Evolutionary conservation across 306 rosid species (phyloP), one percentile per base, ranked within the genome.

Genomic region (Ceratonia siliqua): DNA sequence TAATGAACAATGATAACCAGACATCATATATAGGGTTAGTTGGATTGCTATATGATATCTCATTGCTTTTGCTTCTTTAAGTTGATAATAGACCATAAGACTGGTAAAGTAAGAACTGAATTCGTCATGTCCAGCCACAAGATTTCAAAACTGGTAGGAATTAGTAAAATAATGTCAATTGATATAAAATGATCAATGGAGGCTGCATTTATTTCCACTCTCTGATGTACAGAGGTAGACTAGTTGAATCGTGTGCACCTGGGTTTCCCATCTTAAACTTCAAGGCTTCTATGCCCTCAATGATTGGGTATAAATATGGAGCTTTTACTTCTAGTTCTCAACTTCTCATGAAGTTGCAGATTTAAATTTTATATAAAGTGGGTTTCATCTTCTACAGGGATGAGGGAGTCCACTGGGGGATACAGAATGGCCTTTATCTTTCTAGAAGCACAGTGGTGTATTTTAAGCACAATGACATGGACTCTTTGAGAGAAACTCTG

Each of bases 331-430:
- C 46, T 43, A 2, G 43, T 20, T 49, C 49, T 33, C 36, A 0
- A 2, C 35, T 20, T 49, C 49, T 33, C 36, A 0, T 36, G 28
- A 11, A 25, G 17, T 22, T 36, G 68, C 50, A 18, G 70, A 46
- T 66, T 35, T 49, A 42, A 48, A 36, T 48, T 22, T 35, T 0
- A 71, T 54, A 25, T 42, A 62, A 65, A 39, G 6, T 57, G 7
- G 61, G 13, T n/a, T n/a, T n/a, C n/a, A n/a, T 78, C 46, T 69
- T 70, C 84, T 78, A 53, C 83, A 91, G 95, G 67, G 98, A 91
- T 24, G 98, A 94, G 74, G 97, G 97, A 70, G 98, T 89, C 54
- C 97, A 94, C 77, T 94, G 98, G 98, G 98, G 96, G 78, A 90
- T 91, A 76, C 98, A 94, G 73, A 94, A 94, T 83, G 96, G 97